Conservation (phyloP, 768 basidiomycete species). For the Boletellus sp. region DNA sequence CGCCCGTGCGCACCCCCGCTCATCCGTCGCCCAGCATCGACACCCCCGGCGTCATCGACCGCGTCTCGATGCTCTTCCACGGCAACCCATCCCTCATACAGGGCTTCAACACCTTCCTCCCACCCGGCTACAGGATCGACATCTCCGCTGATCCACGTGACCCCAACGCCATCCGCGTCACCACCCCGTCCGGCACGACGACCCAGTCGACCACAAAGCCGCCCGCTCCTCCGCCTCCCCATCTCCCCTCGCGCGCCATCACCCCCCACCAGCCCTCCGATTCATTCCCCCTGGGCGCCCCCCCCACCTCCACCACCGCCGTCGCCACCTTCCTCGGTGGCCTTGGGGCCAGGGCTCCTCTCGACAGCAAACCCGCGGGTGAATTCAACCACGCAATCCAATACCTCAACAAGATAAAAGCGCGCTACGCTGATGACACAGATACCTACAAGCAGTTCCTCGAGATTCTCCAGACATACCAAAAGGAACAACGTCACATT, state of each 20-base stretch:
- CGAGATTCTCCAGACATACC: constrained; percentile 84
- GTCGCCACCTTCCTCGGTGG: constrained; percentile 66
- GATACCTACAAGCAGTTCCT: constrained; percentile 90
- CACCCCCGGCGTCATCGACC: constrained; percentile 94
- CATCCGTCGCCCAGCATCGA: constrained; percentile 69
- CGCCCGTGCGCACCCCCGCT: neutral
- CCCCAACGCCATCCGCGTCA: constrained; percentile 74
- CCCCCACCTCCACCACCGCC: constrained; percentile 48
- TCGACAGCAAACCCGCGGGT: constrained; percentile 51
- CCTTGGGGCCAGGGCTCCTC: constrained; percentile 46
- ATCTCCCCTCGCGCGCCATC: constrained; percentile 45
- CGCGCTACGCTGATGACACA: constrained; percentile 81
- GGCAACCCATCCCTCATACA: constrained; percentile 89
- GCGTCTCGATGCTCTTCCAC: constrained; percentile 89
- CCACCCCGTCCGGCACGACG: constrained; percentile 70
- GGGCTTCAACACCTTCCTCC: constrained; percentile 97
- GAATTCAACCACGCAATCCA: constrained; percentile 95
- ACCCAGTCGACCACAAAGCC: constrained; percentile 57
- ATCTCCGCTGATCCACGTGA: constrained; percentile 67
- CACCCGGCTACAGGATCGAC: constrained; percentile 92
- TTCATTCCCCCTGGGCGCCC: constrained; percentile 45
- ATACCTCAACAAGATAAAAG: constrained; percentile 98
- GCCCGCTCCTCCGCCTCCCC: constrained; percentile 20
- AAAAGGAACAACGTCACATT: constrained; percentile 73
- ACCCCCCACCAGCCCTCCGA: constrained; percentile 48